Evolutionary conservation across 2,329 filamentous ascomycete genomes (phyloP).

Genomic region (Mollisia scopiformis): DNA sequence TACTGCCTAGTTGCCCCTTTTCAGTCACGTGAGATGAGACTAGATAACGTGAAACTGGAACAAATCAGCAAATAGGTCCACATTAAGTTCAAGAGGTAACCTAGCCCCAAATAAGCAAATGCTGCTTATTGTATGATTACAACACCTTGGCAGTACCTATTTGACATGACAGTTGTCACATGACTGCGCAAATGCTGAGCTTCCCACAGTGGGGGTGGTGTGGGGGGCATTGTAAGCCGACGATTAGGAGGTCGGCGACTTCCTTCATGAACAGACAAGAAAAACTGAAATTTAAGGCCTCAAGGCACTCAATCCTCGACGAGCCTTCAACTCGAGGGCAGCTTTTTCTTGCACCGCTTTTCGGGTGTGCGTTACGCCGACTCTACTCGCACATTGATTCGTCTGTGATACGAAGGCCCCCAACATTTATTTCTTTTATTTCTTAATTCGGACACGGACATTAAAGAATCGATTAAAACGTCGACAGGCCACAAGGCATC

Average conservation of each 20-base stretch:
- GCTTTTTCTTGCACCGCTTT: constrained; percentile 1
- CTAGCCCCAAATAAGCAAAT: background rate
- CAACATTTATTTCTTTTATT: background rate
- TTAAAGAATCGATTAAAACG: too few relatives aligned
- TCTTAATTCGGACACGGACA: too few relatives aligned
- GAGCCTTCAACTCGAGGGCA: background rate
- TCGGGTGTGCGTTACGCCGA: background rate
- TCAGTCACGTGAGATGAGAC: background rate
- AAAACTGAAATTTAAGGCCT: background rate
- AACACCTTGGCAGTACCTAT: too few relatives aligned
- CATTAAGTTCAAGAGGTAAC: background rate
- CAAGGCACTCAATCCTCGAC: background rate
- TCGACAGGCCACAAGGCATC: too few relatives aligned
- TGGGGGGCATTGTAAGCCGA: background rate
- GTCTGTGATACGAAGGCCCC: too few relatives aligned
- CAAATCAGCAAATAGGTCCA: background rate
- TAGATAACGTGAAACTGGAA: background rate
- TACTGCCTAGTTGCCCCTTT: background rate
- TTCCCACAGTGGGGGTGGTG: background rate
- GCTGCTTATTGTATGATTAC: background rate
- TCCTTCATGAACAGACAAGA: too few relatives aligned
- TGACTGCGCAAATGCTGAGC: too few relatives aligned
- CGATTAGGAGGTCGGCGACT: too few relatives aligned
- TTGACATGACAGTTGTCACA: too few relatives aligned
- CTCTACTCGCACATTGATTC: background rate